Evolutionary conservation across 352 stramenopile species (phyloP).

Genomic region (Phytophthora cactorum): DNA sequence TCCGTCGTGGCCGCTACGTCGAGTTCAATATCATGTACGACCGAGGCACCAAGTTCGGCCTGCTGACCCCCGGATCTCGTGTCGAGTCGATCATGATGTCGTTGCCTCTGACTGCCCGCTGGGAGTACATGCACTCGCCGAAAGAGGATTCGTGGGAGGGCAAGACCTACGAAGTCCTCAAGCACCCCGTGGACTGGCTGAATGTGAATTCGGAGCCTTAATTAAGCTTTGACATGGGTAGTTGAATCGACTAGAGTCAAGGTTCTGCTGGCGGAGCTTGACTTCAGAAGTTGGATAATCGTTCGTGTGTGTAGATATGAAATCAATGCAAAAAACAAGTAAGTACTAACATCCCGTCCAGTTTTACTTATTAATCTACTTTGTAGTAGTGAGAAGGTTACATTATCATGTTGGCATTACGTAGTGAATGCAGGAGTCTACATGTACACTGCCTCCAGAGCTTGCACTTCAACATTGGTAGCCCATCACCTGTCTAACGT

Average conservation of each 20-base stretch:
- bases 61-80: conserved; percentile 95
- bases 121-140: conserved; percentile 96
- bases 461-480: neutral
- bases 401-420: no score
- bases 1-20: conserved; percentile 97
- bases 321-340: conserved; percentile 4
- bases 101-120: conserved; percentile 96
- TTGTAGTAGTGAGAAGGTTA: no score
- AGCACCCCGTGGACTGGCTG: conserved; percentile 95
- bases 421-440: no score
- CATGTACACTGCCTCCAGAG: no score
- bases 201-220: conserved; percentile 56
- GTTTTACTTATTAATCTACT: no score
- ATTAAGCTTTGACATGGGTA: conserved; percentile 12
- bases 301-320: conserved; percentile 31
- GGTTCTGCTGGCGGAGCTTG: neutral
- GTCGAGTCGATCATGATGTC: conserved; percentile 99
- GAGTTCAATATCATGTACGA: conserved; percentile 99
- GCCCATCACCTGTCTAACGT: neutral
- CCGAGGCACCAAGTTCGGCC: conserved; percentile 97
- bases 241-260: neutral
- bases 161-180: conserved; percentile 93
- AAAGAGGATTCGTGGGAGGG: conserved; percentile 91
- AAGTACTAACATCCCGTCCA: no score
- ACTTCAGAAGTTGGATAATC: neutral